Evolutionary conservation across 805 yeast genomes (phyloP).

Genomic region (Monosporozyma yasuniensis): DNA sequence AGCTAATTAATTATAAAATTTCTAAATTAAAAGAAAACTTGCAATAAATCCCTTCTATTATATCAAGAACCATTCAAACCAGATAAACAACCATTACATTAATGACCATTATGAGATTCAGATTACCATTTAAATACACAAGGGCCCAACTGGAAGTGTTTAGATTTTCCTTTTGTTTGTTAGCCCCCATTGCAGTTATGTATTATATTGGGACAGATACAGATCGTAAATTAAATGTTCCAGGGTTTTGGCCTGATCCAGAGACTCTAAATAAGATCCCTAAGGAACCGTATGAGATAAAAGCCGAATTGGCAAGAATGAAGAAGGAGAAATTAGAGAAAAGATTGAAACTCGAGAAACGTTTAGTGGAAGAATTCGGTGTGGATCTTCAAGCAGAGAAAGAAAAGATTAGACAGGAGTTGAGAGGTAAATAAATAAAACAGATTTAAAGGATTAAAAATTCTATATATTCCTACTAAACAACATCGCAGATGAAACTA

Average conservation of each 20-base stretch:
- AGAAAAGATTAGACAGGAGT: constrained; percentile 25
- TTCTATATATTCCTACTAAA: neutral
- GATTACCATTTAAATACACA: constrained; percentile 29
- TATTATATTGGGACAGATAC: constrained; percentile 87
- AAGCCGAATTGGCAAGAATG: constrained; percentile 85
- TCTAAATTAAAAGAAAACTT: neutral
- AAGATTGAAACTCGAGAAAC: constrained; percentile 63
- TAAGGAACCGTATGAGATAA: constrained; percentile 84
- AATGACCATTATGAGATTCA: constrained; percentile 5
- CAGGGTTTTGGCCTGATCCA: constrained; percentile 97
- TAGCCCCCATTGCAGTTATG: constrained; percentile 88
- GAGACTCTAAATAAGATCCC: constrained; percentile 85
- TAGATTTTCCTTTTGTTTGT: constrained; percentile 69
- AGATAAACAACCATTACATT: neutral
- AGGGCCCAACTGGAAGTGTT: constrained; percentile 48
- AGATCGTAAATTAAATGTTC: constrained; percentile 77
- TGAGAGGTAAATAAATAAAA: neutral
- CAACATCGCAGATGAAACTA: neutral
- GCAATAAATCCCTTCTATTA: neutral
- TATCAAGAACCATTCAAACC: neutral
- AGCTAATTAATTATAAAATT: too few relatives aligned
- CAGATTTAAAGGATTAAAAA: neutral
- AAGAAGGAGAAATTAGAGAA: constrained; percentile 65
- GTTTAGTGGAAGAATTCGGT: constrained; percentile 58
- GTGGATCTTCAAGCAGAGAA: constrained; percentile 32